Percentiles rank a stretch among this genome's conserved stretches.
phyloP scores from a whole-genome alignment of 768 basidiomycete genomes.

The Suillus hirtellus region DNA sequence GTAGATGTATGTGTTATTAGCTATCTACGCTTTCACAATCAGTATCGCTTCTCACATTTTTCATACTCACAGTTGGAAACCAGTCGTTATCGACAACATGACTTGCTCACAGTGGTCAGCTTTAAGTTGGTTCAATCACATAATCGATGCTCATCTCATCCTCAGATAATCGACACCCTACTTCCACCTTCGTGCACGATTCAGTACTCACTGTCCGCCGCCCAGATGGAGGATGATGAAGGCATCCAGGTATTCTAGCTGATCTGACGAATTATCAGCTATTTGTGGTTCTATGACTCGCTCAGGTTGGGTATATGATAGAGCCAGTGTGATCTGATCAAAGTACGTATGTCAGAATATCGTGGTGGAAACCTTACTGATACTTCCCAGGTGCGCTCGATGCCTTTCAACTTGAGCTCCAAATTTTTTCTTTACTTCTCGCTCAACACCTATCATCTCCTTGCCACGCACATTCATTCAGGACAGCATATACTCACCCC shows the following conservation, averaged over 20 bases:
- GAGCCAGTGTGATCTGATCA: not conserved
- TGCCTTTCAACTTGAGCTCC: not conserved
- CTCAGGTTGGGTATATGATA: not conserved
- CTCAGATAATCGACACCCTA: not conserved
- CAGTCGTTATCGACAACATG: no score
- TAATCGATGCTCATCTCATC: not conserved
- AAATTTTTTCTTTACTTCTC: no score
- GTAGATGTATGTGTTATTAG: no score
- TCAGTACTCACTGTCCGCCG: no score
- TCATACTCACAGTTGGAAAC: not conserved
- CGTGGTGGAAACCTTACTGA: not conserved
- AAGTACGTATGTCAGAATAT: not conserved
- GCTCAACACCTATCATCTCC: no score
- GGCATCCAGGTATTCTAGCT: not conserved
- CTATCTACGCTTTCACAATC: no score
- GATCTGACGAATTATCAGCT: not conserved
- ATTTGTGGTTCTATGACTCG: not conserved
- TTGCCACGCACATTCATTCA: not conserved
- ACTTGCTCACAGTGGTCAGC: not conserved
- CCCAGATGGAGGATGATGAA: not conserved
- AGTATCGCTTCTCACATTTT: no score
- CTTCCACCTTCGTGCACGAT: not conserved
- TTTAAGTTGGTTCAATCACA: not conserved
- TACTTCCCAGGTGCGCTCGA: not conserved
- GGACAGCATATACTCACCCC: not conserved